Evolutionary conservation across 2,329 filamentous ascomycete species (phyloP).

Genomic region (Botryosphaeria agaves): DNA sequence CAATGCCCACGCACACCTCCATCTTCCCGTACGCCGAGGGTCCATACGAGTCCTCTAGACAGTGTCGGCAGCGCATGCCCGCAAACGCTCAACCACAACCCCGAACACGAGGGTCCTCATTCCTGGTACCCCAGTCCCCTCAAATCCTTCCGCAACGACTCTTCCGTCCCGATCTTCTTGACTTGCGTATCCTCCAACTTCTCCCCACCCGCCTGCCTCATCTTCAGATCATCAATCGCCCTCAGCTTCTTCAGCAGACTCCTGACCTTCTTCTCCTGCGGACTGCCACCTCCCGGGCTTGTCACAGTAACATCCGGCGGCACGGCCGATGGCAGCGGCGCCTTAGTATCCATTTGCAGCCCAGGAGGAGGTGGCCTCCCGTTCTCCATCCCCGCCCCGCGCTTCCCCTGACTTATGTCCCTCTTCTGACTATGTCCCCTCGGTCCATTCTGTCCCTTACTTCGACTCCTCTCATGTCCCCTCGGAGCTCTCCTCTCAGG

Average conservation of each 20-base stretch:
- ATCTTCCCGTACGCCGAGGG: too few species aligned
- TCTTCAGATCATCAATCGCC: constrained; percentile 95
- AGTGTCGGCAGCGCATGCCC: too few species aligned
- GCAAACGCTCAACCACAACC: too few species aligned
- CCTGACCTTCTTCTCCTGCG: constrained; percentile 88
- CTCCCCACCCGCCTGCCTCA: constrained; percentile 84
- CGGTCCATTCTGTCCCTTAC: background rate
- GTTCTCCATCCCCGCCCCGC: background rate
- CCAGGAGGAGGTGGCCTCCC: constrained; percentile 6
- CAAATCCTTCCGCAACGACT: constrained; percentile 68
- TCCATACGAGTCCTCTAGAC: too few species aligned
- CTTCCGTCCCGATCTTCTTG: constrained; percentile 92
- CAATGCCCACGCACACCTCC: too few species aligned
- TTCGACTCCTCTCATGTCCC: constrained; percentile 1
- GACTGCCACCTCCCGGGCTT: constrained; percentile 39
- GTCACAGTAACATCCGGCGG: constrained; percentile 37
- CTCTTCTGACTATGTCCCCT: background rate
- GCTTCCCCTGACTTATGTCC: background rate
- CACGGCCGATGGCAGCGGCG: too few species aligned
- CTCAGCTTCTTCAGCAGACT: constrained; percentile 93
- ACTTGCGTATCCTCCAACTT: constrained; percentile 97
- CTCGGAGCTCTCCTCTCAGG: constrained; percentile 1
- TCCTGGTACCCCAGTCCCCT: constrained; percentile 45
- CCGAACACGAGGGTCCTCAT: too few species aligned
- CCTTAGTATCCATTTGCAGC: constrained; percentile 14